Percentiles rank a stretch among this genome's conserved stretches.
These are phyloP conservation scores for Sugiyamaella marilandica DNA, from an alignment of 805 yeast species.

Conservation along the genomic window DNA sequence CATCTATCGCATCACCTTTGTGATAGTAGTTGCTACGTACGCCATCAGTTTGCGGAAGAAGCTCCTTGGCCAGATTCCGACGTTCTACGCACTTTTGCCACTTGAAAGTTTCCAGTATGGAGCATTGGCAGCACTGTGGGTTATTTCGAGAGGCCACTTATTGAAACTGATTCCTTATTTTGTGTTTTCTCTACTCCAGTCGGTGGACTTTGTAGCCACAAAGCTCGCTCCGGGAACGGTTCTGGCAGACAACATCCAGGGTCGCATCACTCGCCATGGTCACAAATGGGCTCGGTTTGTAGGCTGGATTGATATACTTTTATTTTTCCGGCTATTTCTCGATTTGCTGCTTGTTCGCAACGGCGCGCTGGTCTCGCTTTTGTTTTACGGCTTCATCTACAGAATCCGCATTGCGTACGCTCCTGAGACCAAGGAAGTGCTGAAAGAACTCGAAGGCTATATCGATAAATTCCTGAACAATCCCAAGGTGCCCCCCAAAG, in stretches of 20 bases:
- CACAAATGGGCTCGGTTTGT: conserved; percentile 11
- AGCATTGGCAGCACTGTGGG: conserved; percentile 49
- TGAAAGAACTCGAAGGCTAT: conserved; percentile 57
- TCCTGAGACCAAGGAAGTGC: conserved; percentile 56
- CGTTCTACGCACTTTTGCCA: conserved; percentile 57
- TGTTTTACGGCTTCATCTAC: conserved; percentile 53
- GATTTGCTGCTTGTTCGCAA: conserved; percentile 54
- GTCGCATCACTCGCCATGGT: conserved; percentile 5
- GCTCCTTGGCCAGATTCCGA: conserved; percentile 58
- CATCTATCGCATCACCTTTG: conserved; percentile 27
- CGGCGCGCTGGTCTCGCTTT: conserved; percentile 53
- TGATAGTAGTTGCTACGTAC: conserved; percentile 23
- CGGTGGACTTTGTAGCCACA: conserved; percentile 46
- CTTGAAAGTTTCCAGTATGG: conserved; percentile 73
- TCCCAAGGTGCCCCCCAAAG: conserved; percentile 45
- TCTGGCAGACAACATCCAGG: conserved; percentile 7
- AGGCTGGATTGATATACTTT: conserved; percentile 14
- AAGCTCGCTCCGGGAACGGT: conserved; percentile 11
- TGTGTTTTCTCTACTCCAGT: conserved; percentile 72
- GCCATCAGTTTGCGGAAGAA: conserved; percentile 32
- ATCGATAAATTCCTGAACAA: conserved; percentile 45
- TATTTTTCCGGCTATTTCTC: conserved; percentile 34
- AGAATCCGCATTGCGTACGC: conserved; percentile 71
- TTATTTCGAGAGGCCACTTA: conserved; percentile 54
- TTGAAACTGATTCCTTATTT: conserved; percentile 67